Conservation (phyloP, 495 filamentous ascomycete species). For the Articulospora tetracladia region DNA sequence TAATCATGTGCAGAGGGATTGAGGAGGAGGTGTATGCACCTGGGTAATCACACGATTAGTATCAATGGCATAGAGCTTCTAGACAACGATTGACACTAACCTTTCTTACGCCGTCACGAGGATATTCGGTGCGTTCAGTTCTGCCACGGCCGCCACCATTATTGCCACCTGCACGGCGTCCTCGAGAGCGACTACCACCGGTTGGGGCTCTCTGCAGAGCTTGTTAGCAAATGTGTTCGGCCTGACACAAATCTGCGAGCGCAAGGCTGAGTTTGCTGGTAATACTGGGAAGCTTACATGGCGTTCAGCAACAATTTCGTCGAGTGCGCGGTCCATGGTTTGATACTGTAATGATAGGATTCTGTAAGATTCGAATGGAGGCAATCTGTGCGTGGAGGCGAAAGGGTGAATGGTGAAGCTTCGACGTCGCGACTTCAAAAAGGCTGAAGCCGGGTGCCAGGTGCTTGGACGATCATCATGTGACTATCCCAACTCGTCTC, state of each 20-base stretch:
- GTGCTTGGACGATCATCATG: constrained; percentile 1
- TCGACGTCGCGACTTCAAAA: background rate
- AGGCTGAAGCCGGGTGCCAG: background rate
- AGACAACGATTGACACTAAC: constrained; percentile 31
- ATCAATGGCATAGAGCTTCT: background rate
- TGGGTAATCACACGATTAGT: constrained; percentile 9
- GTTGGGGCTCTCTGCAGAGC: constrained; percentile 4
- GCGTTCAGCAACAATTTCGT: constrained; percentile 81
- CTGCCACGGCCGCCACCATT: constrained; percentile 47
- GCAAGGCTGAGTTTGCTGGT: constrained; percentile 4
- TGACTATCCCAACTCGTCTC: constrained; percentile 16
- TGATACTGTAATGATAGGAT: background rate
- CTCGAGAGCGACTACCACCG: constrained; percentile 28
- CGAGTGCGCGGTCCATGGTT: constrained; percentile 74
- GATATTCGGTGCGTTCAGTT: constrained; percentile 52
- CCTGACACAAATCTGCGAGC: background rate
- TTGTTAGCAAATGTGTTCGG: background rate
- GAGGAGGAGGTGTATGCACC: constrained; percentile 36
- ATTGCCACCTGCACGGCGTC: constrained; percentile 46
- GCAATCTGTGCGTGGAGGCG: background rate
- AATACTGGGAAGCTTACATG: constrained; percentile 51
- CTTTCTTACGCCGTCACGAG: constrained; percentile 82
- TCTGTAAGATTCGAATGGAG: background rate
- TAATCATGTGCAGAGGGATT: constrained; percentile 30
- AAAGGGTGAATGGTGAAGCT: too few species aligned